Conservation (phyloP, 73 alveolate genomes). For the Paramecium caudatum region DNA sequence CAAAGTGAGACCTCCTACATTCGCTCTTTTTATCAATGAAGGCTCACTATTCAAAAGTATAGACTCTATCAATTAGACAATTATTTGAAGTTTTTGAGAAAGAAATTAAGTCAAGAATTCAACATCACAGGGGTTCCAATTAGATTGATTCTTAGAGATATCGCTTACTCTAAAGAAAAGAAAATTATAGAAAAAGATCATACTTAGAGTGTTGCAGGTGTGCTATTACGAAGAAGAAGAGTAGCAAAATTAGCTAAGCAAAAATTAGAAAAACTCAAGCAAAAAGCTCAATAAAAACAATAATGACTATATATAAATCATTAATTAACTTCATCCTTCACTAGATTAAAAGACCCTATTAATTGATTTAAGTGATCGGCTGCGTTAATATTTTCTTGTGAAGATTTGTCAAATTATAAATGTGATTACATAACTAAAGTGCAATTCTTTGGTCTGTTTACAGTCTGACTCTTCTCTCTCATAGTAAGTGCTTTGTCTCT, state of each 20-base stretch:
- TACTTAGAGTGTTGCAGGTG: constrained; percentile 2
- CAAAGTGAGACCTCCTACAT: constrained; percentile 92
- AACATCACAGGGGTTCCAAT: constrained; percentile 92
- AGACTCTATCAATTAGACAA: not conserved
- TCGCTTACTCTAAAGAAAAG: constrained; percentile 64
- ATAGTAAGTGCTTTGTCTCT: constrained; percentile 31
- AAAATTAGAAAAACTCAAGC: constrained; percentile 19
- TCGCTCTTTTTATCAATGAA: constrained; percentile 88
- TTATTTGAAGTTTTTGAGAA: constrained; percentile 80
- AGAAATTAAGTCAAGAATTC: constrained; percentile 83
- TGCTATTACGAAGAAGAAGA: constrained; percentile 51
- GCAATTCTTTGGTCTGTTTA: constrained; percentile 6
- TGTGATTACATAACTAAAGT: constrained; percentile 14
- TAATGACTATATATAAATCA: constrained; percentile 7
- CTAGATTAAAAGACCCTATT: constrained; percentile 24
- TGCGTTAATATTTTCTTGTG: constrained; percentile 12
- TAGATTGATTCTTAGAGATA: constrained; percentile 87
- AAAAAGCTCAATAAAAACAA: constrained; percentile 3
- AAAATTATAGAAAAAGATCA: constrained; percentile 20
- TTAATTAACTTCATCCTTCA: constrained; percentile 43
- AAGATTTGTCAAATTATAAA: constrained; percentile 45
- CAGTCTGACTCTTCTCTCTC: not conserved
- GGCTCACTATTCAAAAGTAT: constrained; percentile 76
- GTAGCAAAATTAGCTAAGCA: constrained; percentile 18
- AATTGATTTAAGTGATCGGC: not conserved